Percentiles rank a stretch among this genome's conserved stretches.
These are phyloP conservation scores for Rhodotorula graminis DNA, from an alignment of 768 basidiomycete genomes.

Conservation along the genomic window DNA sequence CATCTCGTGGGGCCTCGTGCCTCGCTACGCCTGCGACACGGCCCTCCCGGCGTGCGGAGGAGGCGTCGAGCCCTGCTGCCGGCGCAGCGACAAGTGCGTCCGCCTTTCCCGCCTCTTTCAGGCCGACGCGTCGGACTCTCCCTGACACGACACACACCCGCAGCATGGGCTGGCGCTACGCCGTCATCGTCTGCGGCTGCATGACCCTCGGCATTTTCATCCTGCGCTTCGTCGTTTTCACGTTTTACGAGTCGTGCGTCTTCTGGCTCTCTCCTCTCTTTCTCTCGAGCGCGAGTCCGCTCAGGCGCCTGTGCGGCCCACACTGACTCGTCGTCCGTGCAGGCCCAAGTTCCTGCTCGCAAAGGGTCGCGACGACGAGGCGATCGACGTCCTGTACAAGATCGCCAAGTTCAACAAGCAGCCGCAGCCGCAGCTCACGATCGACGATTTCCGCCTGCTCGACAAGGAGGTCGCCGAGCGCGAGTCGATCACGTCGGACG, in stretches of 20 bases:
- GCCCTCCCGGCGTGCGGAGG: constrained; percentile 12
- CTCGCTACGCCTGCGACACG: constrained; percentile 39
- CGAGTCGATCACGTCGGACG: constrained; percentile 31
- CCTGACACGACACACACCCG: too few species aligned
- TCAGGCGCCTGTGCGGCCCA: too few species aligned
- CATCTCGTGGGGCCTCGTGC: constrained; percentile 26
- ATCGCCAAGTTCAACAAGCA: constrained; percentile 49
- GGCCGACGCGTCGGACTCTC: too few species aligned
- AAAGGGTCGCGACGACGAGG: constrained; percentile 48
- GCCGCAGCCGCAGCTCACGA: constrained; percentile 44
- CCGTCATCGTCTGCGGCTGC: constrained; percentile 45
- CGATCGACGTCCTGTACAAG: constrained; percentile 48
- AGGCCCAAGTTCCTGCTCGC: constrained; percentile 49
- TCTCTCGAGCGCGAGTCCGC: too few species aligned
- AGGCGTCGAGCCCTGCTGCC: constrained; percentile 46
- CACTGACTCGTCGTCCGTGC: neutral
- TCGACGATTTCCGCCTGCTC: constrained; percentile 47
- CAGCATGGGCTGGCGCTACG: constrained; percentile 49
- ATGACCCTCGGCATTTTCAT: constrained; percentile 48
- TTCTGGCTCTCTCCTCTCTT: neutral
- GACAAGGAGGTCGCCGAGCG: constrained; percentile 36
- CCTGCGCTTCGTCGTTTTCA: constrained; percentile 48
- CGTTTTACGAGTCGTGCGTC: constrained; percentile 42
- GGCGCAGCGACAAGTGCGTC: constrained; percentile 40
- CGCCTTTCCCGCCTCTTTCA: too few species aligned